These are phyloP conservation scores for Lathyrus aphaca DNA, from an alignment of 306 rosid species.

Conservation along the genomic window DNA sequence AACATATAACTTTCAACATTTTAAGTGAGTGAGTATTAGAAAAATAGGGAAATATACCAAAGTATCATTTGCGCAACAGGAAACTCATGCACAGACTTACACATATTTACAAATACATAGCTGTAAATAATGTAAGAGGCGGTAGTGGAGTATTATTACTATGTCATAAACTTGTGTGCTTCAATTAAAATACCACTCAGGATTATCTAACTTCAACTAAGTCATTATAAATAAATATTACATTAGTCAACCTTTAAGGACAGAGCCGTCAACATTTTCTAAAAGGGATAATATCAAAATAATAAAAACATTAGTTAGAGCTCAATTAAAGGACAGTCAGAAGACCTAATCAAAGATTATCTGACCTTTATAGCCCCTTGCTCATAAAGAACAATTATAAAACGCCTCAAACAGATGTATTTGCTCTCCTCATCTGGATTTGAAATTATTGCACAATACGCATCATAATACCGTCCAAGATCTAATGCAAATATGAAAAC, in stretches of 20 bases:
- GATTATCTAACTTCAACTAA: conserved; percentile 1
- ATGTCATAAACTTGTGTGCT: conserved; percentile 6
- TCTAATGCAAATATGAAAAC: conserved; percentile 89
- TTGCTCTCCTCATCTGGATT: conserved; percentile 98
- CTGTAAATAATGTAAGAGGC: conserved; percentile 17
- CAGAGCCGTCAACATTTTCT: conserved; percentile 1
- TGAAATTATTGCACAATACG: conserved; percentile 92
- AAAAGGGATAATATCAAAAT: conserved; percentile 3
- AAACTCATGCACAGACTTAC: conserved; percentile 13
- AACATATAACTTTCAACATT: conserved; percentile 14
- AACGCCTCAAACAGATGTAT: conserved; percentile 87
- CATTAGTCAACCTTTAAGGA: conserved; percentile 26
- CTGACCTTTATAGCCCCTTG: conserved; percentile 79
- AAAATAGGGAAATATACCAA: conserved; percentile 23
- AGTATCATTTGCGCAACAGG: conserved; percentile 16
- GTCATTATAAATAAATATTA: conserved; percentile 24
- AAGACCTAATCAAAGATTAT: conserved; percentile 24
- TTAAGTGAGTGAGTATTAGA: conserved; percentile 6
- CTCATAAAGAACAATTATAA: conserved; percentile 85
- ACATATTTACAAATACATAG: not conserved
- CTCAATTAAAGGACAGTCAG: conserved; percentile 7
- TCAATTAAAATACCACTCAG: conserved; percentile 11
- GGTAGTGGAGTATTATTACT: not conserved
- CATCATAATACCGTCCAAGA: conserved; percentile 76
- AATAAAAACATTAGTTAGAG: conserved; percentile 21